phyloP scores from a whole-genome alignment of 2,329 filamentous ascomycete species.

The Coniella vitis region DNA sequence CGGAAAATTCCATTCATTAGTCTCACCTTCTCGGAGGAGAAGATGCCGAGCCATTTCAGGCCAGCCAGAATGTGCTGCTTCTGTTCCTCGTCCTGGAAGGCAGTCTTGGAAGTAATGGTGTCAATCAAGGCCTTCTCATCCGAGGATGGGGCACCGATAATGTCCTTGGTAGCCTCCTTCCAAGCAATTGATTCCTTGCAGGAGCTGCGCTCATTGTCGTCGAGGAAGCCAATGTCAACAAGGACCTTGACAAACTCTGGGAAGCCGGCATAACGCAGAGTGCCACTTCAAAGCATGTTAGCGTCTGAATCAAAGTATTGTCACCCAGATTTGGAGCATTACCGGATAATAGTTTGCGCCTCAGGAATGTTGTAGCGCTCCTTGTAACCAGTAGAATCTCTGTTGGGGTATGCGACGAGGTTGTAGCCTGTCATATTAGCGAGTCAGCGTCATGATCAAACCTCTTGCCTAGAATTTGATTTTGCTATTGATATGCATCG shows the following conservation, averaged over 20 bases:
- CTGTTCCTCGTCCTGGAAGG: slow-evolving; percentile 61
- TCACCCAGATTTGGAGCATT: too few species aligned
- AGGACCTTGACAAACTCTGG: slow-evolving; percentile 78
- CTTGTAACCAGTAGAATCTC: slow-evolving; percentile 77
- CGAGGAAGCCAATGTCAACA: slow-evolving; percentile 85
- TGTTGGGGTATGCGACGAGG: slow-evolving; percentile 90
- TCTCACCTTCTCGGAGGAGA: slow-evolving; percentile 78
- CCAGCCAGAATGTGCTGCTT: slow-evolving; percentile 67
- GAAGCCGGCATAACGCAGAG: slow-evolving; percentile 87
- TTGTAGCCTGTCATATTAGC: slow-evolving; percentile 48
- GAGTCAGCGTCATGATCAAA: background rate
- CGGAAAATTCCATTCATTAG: slow-evolving; percentile 57
- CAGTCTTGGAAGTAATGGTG: slow-evolving; percentile 73
- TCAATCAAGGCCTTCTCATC: slow-evolving; percentile 66
- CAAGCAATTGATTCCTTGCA: slow-evolving; percentile 64
- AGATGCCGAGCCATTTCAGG: slow-evolving; percentile 62
- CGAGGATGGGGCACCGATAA: slow-evolving; percentile 62
- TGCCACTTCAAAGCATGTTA: slow-evolving; percentile 76
- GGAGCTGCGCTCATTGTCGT: slow-evolving; percentile 61
- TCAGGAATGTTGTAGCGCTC: slow-evolving; percentile 88
- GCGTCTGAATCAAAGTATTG: too few species aligned
- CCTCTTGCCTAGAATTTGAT: too few species aligned
- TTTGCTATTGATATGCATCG: too few species aligned
- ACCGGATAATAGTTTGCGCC: slow-evolving; percentile 28
- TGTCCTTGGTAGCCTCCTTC: slow-evolving; percentile 77